These are phyloP conservation scores for Acidiella bohemica DNA, from an alignment of 495 filamentous ascomycete species.

Conservation along the genomic window DNA sequence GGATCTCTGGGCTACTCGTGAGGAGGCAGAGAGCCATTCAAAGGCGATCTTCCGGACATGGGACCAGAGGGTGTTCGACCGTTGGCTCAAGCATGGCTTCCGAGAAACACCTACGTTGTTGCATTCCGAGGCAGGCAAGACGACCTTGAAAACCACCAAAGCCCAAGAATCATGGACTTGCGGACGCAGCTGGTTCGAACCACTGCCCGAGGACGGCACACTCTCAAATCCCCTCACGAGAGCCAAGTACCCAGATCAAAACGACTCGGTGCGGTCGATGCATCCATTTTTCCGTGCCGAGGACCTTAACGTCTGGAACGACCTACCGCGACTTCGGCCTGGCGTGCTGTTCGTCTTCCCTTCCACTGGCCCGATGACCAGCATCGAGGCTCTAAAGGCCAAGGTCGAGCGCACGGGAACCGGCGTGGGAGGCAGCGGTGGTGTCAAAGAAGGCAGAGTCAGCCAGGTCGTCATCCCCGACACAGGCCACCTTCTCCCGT, in stretches of 20 bases:
- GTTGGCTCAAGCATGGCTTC: slow-evolving; percentile 19
- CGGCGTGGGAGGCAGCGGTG: slow-evolving; percentile 54
- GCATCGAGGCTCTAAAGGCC: slow-evolving; percentile 6
- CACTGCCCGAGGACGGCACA: slow-evolving; percentile 22
- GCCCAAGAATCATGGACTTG: slow-evolving; percentile 31
- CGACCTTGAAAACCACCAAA: slow-evolving; percentile 28
- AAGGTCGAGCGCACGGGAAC: slow-evolving; percentile 51
- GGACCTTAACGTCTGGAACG: slow-evolving; percentile 41
- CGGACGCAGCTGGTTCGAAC: slow-evolving; percentile 9
- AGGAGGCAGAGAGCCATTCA: slow-evolving; percentile 21
- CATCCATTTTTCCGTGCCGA: slow-evolving; percentile 62
- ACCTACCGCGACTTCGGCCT: slow-evolving; percentile 56
- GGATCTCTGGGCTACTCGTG: slow-evolving; percentile 22
- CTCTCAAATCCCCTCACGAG: neutral
- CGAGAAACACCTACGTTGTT: slow-evolving; percentile 17
- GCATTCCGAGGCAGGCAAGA: slow-evolving; percentile 13
- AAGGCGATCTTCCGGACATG: slow-evolving; percentile 20
- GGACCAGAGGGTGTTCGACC: slow-evolving; percentile 23
- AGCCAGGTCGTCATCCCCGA: slow-evolving; percentile 49
- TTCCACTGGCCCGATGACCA: slow-evolving; percentile 2
- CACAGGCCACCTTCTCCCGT: slow-evolving; percentile 64
- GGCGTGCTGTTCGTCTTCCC: slow-evolving; percentile 69
- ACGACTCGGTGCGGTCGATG: slow-evolving; percentile 8
- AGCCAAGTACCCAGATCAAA: slow-evolving; percentile 12
- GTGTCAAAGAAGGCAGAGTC: slow-evolving; percentile 47